phyloP scores from a whole-genome alignment of 345 rosid species.

The Salix exigua region DNA sequence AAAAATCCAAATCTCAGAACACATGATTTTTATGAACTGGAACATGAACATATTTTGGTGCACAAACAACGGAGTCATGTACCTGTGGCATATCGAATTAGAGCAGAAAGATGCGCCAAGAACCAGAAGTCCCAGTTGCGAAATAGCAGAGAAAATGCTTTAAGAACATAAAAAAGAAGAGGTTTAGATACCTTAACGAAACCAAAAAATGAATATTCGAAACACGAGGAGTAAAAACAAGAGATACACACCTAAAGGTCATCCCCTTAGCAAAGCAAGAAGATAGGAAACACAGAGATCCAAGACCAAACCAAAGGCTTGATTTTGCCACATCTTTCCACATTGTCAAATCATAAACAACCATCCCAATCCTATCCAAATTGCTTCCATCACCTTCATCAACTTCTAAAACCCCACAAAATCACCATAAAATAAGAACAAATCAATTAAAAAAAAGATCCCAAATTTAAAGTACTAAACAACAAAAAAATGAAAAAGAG shows the following conservation, averaged over 20 bases:
- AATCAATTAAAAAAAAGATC: neutral
- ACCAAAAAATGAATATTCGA: conserved; percentile 1
- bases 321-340: conserved; percentile 88
- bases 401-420: conserved; percentile 32
- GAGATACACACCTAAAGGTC: conserved; percentile 55
- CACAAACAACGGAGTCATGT: neutral
- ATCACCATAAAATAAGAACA: neutral
- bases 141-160: conserved; percentile 66
- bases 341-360: conserved; percentile 55
- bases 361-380: conserved; percentile 51
- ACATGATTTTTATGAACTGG: neutral
- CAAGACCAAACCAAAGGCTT: conserved; percentile 86
- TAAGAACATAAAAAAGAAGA: conserved; percentile 17
- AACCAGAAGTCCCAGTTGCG: conserved; percentile 74
- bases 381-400: conserved; percentile 49
- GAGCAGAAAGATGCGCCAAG: conserved; percentile 78
- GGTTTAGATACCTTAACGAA: conserved; percentile 1
- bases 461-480: neutral
- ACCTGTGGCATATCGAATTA: conserved; percentile 71
- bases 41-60: neutral
- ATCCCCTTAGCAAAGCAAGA: conserved; percentile 79
- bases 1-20: neutral
- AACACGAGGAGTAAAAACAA: neutral
- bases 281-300: conserved; percentile 70
- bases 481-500: neutral